Percentiles rank a stretch among this genome's conserved stretches.
phyloP scores from a whole-genome alignment of 2,329 filamentous ascomycete genomes.

The Pseudonectria buxi region DNA sequence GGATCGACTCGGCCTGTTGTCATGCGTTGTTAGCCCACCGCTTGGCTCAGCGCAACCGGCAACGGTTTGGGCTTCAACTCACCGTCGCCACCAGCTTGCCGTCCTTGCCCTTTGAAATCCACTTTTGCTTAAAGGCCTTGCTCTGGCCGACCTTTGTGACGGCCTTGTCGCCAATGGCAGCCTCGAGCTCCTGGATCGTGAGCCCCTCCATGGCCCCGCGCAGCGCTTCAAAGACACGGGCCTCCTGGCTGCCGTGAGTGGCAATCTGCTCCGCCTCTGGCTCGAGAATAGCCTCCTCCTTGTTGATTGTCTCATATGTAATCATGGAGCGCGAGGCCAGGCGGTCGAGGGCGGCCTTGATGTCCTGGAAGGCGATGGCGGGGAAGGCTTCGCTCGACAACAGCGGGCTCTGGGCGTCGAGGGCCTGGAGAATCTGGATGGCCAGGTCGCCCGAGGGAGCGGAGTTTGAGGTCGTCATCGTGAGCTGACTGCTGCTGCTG shows the following conservation, averaged over 20 bases:
- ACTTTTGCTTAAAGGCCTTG: constrained; percentile 82
- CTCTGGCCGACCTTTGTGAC: constrained; percentile 82
- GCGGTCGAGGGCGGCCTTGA: constrained; percentile 86
- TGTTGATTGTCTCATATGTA: constrained; percentile 74
- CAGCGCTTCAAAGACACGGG: constrained; percentile 72
- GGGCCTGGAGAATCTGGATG: constrained; percentile 56
- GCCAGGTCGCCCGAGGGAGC: constrained; percentile 49
- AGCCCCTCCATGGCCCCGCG: constrained; percentile 69
- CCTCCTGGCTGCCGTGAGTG: constrained; percentile 72
- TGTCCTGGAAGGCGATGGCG: constrained; percentile 53
- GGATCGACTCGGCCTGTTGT: constrained; percentile 59
- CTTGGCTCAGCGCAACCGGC: constrained; percentile 40
- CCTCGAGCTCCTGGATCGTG: constrained; percentile 67
- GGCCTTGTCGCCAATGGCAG: constrained; percentile 63
- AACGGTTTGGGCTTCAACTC: constrained; percentile 25
- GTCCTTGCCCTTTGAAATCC: constrained; percentile 57
- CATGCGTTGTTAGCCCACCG: constrained; percentile 4
- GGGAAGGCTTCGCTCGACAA: constrained; percentile 66
- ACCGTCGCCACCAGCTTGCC: constrained; percentile 49
- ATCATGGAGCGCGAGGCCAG: constrained; percentile 82
- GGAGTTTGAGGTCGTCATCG: constrained; percentile 37
- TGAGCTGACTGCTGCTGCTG: constrained; percentile 10
- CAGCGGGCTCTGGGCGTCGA: constrained; percentile 58
- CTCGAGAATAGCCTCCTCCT: constrained; percentile 70
- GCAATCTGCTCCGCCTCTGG: constrained; percentile 66